Conservation (phyloP, 2,329 filamentous ascomycete species). For the Proliferodiscus dingleyae region DNA sequence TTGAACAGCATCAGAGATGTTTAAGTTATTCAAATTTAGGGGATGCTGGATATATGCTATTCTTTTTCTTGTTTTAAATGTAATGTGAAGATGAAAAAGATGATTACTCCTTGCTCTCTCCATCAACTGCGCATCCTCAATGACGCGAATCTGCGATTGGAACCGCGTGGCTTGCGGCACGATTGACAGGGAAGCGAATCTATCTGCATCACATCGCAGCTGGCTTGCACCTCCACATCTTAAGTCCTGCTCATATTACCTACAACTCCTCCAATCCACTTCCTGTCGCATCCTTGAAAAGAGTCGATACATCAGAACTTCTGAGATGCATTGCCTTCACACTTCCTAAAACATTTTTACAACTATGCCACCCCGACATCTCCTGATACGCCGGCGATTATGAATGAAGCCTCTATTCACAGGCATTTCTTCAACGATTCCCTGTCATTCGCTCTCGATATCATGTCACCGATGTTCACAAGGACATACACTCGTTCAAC, state of each 20-base stretch:
- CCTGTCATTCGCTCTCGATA: conserved; percentile 11
- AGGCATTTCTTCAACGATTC: conserved; percentile 1
- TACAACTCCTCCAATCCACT: conserved; percentile 1
- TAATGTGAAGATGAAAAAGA: background rate
- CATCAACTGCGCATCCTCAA: too few species aligned
- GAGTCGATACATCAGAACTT: conserved; percentile 4
- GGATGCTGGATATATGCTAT: background rate
- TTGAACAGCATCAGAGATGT: too few species aligned
- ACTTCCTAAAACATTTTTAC: conserved; percentile 5
- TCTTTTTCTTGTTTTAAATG: background rate
- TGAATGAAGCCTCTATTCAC: conserved; percentile 15
- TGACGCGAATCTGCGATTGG: too few species aligned
- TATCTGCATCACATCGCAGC: conserved; percentile 6
- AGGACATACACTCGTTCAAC: conserved; percentile 8
- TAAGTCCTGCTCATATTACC: background rate
- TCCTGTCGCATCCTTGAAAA: conserved; percentile 1
- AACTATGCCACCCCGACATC: background rate
- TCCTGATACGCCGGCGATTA: conserved; percentile 3
- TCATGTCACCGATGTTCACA: conserved; percentile 14
- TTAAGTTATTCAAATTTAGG: background rate
- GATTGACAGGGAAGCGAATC: conserved; percentile 16
- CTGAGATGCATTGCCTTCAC: background rate
- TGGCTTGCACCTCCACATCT: background rate
- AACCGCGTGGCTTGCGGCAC: conserved; percentile 4
- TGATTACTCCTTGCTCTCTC: background rate